Conservation (phyloP, 1,284 basidiomycete species). For the Sphaerobolus stellatus region DNA sequence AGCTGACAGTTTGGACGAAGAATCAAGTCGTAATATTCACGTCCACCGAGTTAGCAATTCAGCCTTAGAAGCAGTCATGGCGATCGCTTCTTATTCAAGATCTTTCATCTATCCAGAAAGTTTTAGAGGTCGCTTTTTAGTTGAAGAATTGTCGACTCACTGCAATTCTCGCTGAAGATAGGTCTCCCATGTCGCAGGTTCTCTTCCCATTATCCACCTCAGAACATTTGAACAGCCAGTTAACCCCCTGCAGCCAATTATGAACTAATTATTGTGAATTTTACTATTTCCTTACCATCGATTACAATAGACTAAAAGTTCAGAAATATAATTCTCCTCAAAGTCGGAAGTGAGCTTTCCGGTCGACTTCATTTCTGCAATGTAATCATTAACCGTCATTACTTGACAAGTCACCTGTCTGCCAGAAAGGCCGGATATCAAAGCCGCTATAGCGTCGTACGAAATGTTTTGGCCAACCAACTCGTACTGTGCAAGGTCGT, state of each 20-base stretch:
- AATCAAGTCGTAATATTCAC: too few species aligned
- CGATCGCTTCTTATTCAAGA: too few species aligned
- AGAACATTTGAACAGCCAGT: conserved; percentile 32
- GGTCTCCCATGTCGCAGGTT: conserved; percentile 23
- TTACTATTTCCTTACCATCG: conserved; percentile 21
- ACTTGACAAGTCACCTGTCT: conserved; percentile 17
- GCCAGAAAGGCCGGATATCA: conserved; percentile 19
- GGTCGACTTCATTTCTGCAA: conserved; percentile 2
- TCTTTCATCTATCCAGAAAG: too few species aligned
- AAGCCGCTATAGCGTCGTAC: conserved; percentile 26
- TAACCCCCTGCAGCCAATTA: conserved; percentile 34
- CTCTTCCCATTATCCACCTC: conserved; percentile 32
- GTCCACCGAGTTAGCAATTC: too few species aligned
- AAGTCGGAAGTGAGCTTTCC: conserved; percentile 17
- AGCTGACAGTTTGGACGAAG: too few species aligned
- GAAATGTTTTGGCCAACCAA: conserved; percentile 31
- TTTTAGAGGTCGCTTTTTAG: too few species aligned
- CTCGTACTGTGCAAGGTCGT: conserved; percentile 34
- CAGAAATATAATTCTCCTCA: conserved; percentile 24
- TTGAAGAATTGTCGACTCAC: too few species aligned
- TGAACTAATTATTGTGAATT: too few species aligned
- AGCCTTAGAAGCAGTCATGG: too few species aligned
- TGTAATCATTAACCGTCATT: not conserved
- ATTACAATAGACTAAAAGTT: conserved; percentile 34
- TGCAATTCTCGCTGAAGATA: conserved; percentile 1